These are phyloP conservation scores for Penicillium sp. DNA, from an alignment of 2,329 filamentous ascomycete genomes.

Conservation along the genomic window DNA sequence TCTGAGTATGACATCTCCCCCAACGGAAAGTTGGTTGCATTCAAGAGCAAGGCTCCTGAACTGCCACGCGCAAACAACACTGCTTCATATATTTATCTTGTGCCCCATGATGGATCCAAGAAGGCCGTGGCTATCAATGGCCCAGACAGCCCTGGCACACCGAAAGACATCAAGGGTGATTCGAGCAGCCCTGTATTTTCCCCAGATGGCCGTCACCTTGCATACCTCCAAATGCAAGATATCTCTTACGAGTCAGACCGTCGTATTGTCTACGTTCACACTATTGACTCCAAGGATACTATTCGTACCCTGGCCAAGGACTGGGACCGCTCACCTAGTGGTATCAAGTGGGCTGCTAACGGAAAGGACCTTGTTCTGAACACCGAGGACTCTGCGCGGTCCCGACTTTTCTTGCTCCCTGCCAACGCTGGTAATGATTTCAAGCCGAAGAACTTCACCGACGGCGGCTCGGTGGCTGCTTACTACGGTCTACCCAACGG, in stretches of 20 bases:
- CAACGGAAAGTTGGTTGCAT: slow-evolving; percentile 41
- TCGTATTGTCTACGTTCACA: slow-evolving; percentile 46
- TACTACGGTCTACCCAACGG: slow-evolving; percentile 33
- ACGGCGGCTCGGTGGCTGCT: slow-evolving; percentile 30
- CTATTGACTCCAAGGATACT: slow-evolving; percentile 33
- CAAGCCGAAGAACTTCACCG: slow-evolving; percentile 38
- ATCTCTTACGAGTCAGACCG: slow-evolving; percentile 80
- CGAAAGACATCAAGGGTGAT: slow-evolving; percentile 58
- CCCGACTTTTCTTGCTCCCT: slow-evolving; percentile 39
- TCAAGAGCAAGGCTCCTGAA: slow-evolving; percentile 45
- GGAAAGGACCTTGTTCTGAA: slow-evolving; percentile 67
- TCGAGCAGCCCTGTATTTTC: slow-evolving; percentile 69
- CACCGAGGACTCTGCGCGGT: slow-evolving; percentile 67
- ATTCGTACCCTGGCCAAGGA: slow-evolving; percentile 39
- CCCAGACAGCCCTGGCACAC: slow-evolving; percentile 30
- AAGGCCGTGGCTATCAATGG: slow-evolving; percentile 48
- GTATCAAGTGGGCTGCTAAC: slow-evolving; percentile 52
- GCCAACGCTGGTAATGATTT: slow-evolving; percentile 31
- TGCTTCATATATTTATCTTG: slow-evolving; percentile 76
- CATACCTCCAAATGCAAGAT: slow-evolving; percentile 75
- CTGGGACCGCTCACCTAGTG: slow-evolving; percentile 55
- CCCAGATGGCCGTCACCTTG: slow-evolving; percentile 65
- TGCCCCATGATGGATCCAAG: slow-evolving; percentile 62
- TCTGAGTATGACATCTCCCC: slow-evolving; percentile 70
- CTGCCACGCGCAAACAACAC: slow-evolving; percentile 60